Conservation (phyloP, 352 stramenopile species). For the Pythium grandisporangium region DNA sequence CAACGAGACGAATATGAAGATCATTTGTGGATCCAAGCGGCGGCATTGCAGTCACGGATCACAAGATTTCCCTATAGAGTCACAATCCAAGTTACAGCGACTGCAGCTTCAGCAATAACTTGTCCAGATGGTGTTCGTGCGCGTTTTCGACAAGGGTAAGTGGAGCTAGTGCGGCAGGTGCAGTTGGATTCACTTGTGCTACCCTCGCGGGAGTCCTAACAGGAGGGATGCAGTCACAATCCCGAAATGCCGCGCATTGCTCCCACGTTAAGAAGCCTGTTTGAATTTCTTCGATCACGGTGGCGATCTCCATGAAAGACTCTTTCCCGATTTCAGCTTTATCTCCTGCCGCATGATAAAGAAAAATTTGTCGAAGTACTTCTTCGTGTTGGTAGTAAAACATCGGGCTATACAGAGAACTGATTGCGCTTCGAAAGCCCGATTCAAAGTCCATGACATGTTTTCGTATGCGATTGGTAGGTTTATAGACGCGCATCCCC, state of each 20-base stretch:
- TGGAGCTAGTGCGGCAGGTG: not conserved
- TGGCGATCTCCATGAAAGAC: constrained; percentile 54
- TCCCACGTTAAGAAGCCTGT: constrained; percentile 26
- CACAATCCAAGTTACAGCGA: constrained; percentile 16
- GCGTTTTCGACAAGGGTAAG: constrained; percentile 23
- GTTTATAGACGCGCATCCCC: constrained; percentile 38
- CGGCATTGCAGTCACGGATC: too few species aligned
- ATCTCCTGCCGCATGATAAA: constrained; percentile 13
- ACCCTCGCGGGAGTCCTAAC: not conserved
- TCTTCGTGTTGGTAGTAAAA: constrained; percentile 48
- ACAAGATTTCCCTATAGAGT: too few species aligned
- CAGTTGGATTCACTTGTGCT: not conserved
- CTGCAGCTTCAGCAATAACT: constrained; percentile 31
- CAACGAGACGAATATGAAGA: too few species aligned
- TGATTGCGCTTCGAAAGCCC: constrained; percentile 39
- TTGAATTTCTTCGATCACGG: constrained; percentile 43
- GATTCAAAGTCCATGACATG: constrained; percentile 51
- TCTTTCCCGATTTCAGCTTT: constrained; percentile 29
- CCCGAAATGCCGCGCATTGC: constrained; percentile 23
- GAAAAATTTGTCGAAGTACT: constrained; percentile 27
- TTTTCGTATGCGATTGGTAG: constrained; percentile 21
- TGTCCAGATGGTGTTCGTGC: constrained; percentile 27
- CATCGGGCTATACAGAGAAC: constrained; percentile 33
- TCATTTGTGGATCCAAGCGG: too few species aligned
- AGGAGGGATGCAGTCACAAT: not conserved